Conservation (phyloP, 2,329 filamentous ascomycete species). For the Raffaelea ambrosiae region DNA sequence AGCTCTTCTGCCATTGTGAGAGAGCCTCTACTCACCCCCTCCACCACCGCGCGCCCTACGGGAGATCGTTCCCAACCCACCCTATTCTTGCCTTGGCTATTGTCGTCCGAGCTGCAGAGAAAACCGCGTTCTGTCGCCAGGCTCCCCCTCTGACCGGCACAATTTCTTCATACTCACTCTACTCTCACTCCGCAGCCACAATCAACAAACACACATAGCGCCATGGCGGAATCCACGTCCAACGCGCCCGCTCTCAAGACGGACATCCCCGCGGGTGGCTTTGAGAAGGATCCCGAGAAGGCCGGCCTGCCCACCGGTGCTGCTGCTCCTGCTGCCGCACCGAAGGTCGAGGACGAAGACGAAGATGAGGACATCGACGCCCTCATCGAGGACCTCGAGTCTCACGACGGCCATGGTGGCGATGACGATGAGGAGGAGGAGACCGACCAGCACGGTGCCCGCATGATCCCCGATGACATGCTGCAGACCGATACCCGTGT, state of each 20-base stretch:
- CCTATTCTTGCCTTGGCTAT: not conserved
- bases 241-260: slow-evolving; percentile 51
- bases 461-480: slow-evolving; percentile 55
- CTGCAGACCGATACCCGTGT: slow-evolving; percentile 66
- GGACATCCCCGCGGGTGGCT: slow-evolving; percentile 55
- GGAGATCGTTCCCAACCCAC: not conserved
- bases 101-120: slow-evolving; percentile 2
- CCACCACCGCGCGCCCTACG: not conserved
- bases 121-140: not conserved
- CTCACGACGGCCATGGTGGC: slow-evolving; percentile 63
- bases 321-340: slow-evolving; percentile 21
- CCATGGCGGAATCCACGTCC: slow-evolving; percentile 48
- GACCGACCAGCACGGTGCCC: slow-evolving; percentile 39
- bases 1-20: not conserved
- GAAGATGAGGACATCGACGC: slow-evolving; percentile 80
- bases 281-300: slow-evolving; percentile 48
- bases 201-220: slow-evolving; percentile 2
- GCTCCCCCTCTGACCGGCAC: not conserved
- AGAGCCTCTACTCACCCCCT: not conserved
- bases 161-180: not conserved
- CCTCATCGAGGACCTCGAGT: slow-evolving; percentile 81
- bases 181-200: slow-evolving; percentile 8
- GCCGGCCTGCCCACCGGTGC: slow-evolving; percentile 12
- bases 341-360: slow-evolving; percentile 47
- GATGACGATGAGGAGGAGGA: slow-evolving; percentile 50